Evolutionary conservation across 2,329 filamentous ascomycete species (phyloP), one percentile per base, ranked within the genome.

Genomic region (Fusarium globosum): DNA sequence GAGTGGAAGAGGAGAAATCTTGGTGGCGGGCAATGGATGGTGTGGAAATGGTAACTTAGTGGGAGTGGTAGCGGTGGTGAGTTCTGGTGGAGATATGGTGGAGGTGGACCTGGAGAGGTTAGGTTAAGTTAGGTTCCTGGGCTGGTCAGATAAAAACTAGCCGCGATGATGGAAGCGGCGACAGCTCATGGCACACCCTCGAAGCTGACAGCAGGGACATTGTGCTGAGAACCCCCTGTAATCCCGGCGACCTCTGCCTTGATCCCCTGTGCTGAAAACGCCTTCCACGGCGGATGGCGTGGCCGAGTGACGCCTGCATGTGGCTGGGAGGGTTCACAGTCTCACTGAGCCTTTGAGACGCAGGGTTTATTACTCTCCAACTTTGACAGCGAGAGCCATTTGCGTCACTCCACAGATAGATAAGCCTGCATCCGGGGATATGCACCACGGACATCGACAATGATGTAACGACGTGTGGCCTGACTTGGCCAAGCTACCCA

Each of bases 151-250:
- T 48, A 46, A 36, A 65, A 64, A 68, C 64, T 78, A 77, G 75
- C 67, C 58, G 71, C 75, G 49, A 76, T 77, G 72, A 74, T 78
- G 69, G 75, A 77, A 74, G 75, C 73, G 69, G 68, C 73, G 72
- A 52, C 23, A 52, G 56, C 56, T 46, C 57, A 67, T 65, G 60
- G 71, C 60, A 70, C 71, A 60, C 38, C 56, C 55, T 64, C 36
- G 38, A 51, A 69, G 60, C 61, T 61, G 64, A 45, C 49, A 62
- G n/a, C 51, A 61, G 30, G 36, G 46, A 16, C 41, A 59, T 48
- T 21, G 14, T 15, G 38, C 55, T 56, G 39, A 53, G 58, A 60
- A n/a, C 23, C 28, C 71, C 71, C 59, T 72, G 59, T 69, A 74
- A 53, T 38, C 53, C 53, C 45, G 43, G 61, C 61, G 64, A 49